Evolutionary conservation across 2,329 filamentous ascomycete species (phyloP).

Genomic region (Diaporthe batatas): DNA sequence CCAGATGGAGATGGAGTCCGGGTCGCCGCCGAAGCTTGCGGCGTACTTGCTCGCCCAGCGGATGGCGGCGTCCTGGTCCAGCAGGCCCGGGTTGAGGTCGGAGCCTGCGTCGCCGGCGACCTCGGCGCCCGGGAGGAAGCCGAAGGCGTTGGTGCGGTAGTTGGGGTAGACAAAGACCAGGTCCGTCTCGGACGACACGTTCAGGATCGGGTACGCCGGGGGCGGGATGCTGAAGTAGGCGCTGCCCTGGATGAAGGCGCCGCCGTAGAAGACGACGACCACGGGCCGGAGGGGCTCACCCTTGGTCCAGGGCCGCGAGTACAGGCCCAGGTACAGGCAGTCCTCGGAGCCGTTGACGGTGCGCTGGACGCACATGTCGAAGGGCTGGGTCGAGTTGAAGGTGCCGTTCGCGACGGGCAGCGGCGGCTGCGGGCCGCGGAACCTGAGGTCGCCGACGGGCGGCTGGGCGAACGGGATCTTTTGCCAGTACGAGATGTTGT

Average conservation of each 20-base stretch:
- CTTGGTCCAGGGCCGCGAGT: constrained; percentile 67
- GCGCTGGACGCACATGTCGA: constrained; percentile 71
- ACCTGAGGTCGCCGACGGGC: constrained; percentile 69
- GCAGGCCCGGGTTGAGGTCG: constrained; percentile 65
- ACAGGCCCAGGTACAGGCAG: constrained; percentile 72
- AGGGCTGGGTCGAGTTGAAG: constrained; percentile 67
- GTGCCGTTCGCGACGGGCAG: constrained; percentile 58
- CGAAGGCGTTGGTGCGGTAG: constrained; percentile 70
- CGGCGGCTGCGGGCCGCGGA: constrained; percentile 71
- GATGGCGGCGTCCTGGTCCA: constrained; percentile 64
- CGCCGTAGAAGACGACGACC: constrained; percentile 72
- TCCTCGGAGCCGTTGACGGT: constrained; percentile 70
- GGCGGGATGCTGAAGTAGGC: constrained; percentile 69
- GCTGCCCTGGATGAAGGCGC: constrained; percentile 70
- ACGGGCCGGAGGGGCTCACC: constrained; percentile 65
- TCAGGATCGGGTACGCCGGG: constrained; percentile 68
- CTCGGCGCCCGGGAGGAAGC: constrained; percentile 64
- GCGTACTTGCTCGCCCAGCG: constrained; percentile 64
- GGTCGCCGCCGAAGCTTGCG: constrained; percentile 62
- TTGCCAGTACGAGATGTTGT: constrained; percentile 71
- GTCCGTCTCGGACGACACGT: constrained; percentile 64
- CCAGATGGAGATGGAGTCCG: constrained; percentile 62
- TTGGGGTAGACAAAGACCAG: constrained; percentile 62
- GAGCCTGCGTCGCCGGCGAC: constrained; percentile 57
- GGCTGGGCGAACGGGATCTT: constrained; percentile 73